Conservation (phyloP, 2,329 filamentous ascomycete species). For the Falciphora oryzae region DNA sequence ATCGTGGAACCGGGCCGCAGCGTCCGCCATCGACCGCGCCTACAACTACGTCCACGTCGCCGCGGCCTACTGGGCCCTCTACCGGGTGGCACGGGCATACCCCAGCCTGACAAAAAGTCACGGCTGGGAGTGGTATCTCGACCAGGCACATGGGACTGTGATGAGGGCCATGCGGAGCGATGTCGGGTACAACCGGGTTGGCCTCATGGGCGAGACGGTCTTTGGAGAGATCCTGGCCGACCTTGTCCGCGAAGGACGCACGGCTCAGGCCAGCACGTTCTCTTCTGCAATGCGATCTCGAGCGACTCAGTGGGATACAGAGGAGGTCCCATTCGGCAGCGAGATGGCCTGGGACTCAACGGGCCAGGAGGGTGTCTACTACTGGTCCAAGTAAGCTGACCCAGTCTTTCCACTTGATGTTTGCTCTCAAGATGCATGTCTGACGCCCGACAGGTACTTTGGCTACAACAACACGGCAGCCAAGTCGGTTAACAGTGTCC, state of each 20-base stretch:
- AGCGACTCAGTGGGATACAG: constrained; percentile 42
- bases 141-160: constrained; percentile 47
- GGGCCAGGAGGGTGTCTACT: constrained; percentile 55
- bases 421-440: constrained; percentile 12
- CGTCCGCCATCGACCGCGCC: constrained; percentile 42
- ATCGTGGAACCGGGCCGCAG: constrained; percentile 42
- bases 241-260: constrained; percentile 40
- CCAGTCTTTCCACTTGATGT: neutral
- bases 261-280: constrained; percentile 31
- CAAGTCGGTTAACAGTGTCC: constrained; percentile 47
- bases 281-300: constrained; percentile 42
- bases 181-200: constrained; percentile 38
- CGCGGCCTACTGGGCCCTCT: constrained; percentile 52
- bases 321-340: constrained; percentile 50
- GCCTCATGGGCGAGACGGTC: constrained; percentile 56
- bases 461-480: constrained; percentile 35
- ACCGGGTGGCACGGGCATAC: constrained; percentile 45
- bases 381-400: constrained; percentile 41
- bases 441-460: constrained; percentile 34
- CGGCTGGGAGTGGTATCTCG: constrained; percentile 49
- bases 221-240: constrained; percentile 47
- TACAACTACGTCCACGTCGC: constrained; percentile 56
- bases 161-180: constrained; percentile 31
- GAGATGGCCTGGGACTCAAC: constrained; percentile 61
- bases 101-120: constrained; percentile 35